A percentile compares a stretch with the other conserved stretches of the same genome.
Conservation (phyloP, 495 filamentous ascomycete species). For the Thozetella sp. region DNA sequence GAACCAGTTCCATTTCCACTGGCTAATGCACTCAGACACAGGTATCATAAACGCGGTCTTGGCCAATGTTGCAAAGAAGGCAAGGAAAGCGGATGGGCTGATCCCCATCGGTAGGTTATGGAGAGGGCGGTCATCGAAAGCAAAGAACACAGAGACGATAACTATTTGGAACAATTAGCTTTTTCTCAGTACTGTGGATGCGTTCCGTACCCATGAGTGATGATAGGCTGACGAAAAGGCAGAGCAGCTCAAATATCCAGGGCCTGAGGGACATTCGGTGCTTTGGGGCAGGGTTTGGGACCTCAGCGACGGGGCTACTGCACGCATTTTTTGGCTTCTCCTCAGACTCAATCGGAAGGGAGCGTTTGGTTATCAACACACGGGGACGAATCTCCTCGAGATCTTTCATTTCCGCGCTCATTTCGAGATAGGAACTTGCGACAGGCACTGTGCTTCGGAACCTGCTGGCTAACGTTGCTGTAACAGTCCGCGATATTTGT, state of each 20-base stretch:
- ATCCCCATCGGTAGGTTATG: constrained; percentile 39
- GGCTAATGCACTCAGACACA: constrained; percentile 31
- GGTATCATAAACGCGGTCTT: constrained; percentile 36
- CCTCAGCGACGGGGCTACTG: too few species aligned
- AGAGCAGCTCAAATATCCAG: background rate
- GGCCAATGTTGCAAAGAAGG: constrained; percentile 38
- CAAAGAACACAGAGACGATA: constrained; percentile 29
- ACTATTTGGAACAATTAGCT: constrained; percentile 9
- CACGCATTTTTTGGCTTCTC: too few species aligned
- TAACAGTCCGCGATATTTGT: too few species aligned
- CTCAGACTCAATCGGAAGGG: too few species aligned
- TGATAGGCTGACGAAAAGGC: background rate
- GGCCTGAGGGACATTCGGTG: too few species aligned
- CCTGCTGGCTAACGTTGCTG: too few species aligned
- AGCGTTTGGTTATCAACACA: too few species aligned
- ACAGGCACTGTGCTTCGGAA: too few species aligned
- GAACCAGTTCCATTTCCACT: constrained; percentile 49
- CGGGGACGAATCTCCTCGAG: too few species aligned
- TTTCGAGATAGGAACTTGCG: too few species aligned
- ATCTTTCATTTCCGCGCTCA: too few species aligned
- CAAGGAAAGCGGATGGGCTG: constrained; percentile 43
- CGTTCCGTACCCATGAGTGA: constrained; percentile 1
- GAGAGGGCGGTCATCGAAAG: constrained; percentile 32
- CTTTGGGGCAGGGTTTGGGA: too few species aligned
- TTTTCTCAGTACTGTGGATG: background rate